These are phyloP conservation scores for Fusarium virguliforme DNA, from an alignment of 2,329 filamentous ascomycete genomes.

Conservation along the genomic window DNA sequence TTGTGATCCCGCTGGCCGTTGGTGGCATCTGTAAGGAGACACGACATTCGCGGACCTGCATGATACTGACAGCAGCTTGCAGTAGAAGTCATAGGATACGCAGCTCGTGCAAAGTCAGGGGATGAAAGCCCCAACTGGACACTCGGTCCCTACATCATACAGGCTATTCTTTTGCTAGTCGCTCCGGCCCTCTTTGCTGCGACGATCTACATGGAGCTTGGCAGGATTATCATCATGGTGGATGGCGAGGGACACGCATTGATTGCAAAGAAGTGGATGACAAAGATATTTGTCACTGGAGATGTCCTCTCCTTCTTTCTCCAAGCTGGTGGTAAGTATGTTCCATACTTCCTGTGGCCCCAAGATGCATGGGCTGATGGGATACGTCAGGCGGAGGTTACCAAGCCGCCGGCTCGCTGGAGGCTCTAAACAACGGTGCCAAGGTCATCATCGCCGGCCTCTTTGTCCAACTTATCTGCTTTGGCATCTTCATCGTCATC, in stretches of 20 bases:
- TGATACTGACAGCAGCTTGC: not conserved
- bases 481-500: conserved; percentile 66
- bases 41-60: too few relatives aligned
- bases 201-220: conserved; percentile 19
- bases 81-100: conserved; percentile 13
- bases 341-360: too few relatives aligned
- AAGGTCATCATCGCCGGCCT: conserved; percentile 68
- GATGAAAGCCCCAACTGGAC: conserved; percentile 10
- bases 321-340: conserved; percentile 23
- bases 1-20: not conserved
- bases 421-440: conserved; percentile 52
- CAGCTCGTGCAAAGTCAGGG: conserved; percentile 10
- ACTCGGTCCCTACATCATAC: conserved; percentile 7
- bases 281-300: conserved; percentile 38
- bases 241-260: not conserved
- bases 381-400: conserved; percentile 20
- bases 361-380: not conserved
- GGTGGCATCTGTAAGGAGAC: not conserved
- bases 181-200: conserved; percentile 19
- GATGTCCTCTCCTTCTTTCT: conserved; percentile 38
- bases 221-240: not conserved
- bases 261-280: conserved; percentile 35
- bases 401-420: conserved; percentile 52
- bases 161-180: conserved; percentile 17
- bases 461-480: conserved; percentile 68